Evolutionary conservation across 2,329 filamentous ascomycete species (phyloP).

Genomic region (Calonectria crousiana): DNA sequence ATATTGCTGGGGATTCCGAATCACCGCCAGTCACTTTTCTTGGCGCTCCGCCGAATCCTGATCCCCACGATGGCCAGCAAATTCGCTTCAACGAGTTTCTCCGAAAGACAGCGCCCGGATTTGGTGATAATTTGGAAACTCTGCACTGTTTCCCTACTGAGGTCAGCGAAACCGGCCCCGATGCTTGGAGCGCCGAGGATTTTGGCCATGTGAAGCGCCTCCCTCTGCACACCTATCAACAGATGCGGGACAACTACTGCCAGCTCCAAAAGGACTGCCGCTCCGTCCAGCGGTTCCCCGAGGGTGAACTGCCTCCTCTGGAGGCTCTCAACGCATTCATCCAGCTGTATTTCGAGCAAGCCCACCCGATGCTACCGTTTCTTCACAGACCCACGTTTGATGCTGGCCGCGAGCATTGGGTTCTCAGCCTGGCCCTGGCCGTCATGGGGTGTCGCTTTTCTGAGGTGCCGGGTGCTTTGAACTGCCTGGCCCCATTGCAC

Average conservation of each 20-base stretch:
- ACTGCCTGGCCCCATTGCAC: neutral
- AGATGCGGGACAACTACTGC: neutral
- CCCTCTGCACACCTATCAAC: neutral
- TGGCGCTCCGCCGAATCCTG: neutral
- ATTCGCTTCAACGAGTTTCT: constrained; percentile 4
- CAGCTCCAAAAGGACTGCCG: neutral
- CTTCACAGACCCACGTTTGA: neutral
- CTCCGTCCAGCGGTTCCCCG: neutral
- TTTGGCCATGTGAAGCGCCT: constrained; percentile 1
- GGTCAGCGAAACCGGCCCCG: neutral
- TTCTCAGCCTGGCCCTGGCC: neutral
- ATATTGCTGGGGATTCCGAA: neutral
- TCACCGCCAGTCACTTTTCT: neutral
- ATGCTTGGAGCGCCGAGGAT: neutral
- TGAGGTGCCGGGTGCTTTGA: neutral
- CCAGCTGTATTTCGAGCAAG: neutral
- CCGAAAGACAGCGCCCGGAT: neutral
- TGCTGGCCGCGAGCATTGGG: neutral
- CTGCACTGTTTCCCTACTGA: neutral
- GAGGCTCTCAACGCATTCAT: neutral
- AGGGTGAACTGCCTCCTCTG: neutral
- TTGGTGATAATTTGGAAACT: neutral
- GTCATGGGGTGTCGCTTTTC: neutral
- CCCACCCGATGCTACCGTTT: neutral
- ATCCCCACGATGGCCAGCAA: neutral